phyloP scores from a whole-genome alignment of 2,329 filamentous ascomycete species.

The Aureobasidium melanogenum region DNA sequence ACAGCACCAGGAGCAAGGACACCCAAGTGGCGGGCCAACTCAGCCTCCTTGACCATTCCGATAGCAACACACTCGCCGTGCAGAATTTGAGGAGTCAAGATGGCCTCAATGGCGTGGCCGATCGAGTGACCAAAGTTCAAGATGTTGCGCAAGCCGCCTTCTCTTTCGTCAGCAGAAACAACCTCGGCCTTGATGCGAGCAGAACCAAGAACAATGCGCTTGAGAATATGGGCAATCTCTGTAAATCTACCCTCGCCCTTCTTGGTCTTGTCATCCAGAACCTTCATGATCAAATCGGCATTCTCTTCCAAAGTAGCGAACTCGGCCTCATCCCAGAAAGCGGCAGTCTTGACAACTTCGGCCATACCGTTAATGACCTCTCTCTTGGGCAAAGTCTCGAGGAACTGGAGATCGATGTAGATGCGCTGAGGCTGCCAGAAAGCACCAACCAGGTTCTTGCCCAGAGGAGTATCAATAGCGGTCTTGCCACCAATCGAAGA shows the following conservation, averaged over 20 bases:
- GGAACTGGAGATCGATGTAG: conserved; percentile 86
- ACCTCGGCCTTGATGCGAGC: conserved; percentile 91
- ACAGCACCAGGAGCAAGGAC: conserved; percentile 79
- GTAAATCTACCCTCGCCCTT: conserved; percentile 53
- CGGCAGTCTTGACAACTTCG: conserved; percentile 77
- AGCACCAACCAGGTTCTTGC: conserved; percentile 90
- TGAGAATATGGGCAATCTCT: conserved; percentile 49
- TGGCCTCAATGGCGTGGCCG: conserved; percentile 91
- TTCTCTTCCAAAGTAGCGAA: conserved; percentile 79
- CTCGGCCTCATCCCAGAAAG: conserved; percentile 86
- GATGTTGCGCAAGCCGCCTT: conserved; percentile 86
- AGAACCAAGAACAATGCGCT: conserved; percentile 70
- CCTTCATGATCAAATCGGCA: conserved; percentile 64
- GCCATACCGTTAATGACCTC: conserved; percentile 99
- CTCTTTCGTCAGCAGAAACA: conserved; percentile 87
- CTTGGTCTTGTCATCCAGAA: conserved; percentile 53
- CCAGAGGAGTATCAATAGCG: conserved; percentile 89
- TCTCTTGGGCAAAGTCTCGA: conserved; percentile 79
- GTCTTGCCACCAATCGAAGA: conserved; percentile 98
- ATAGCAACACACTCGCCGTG: conserved; percentile 95
- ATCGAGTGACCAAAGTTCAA: conserved; percentile 98
- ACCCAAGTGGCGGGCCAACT: conserved; percentile 81
- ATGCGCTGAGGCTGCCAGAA: conserved; percentile 95
- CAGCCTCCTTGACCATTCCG: conserved; percentile 97
- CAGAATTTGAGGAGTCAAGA: conserved; percentile 87